A percentile compares a stretch with the other conserved stretches of the same genome.
Conservation (phyloP, 768 basidiomycete species). For the Tricholoma saponaceum region DNA sequence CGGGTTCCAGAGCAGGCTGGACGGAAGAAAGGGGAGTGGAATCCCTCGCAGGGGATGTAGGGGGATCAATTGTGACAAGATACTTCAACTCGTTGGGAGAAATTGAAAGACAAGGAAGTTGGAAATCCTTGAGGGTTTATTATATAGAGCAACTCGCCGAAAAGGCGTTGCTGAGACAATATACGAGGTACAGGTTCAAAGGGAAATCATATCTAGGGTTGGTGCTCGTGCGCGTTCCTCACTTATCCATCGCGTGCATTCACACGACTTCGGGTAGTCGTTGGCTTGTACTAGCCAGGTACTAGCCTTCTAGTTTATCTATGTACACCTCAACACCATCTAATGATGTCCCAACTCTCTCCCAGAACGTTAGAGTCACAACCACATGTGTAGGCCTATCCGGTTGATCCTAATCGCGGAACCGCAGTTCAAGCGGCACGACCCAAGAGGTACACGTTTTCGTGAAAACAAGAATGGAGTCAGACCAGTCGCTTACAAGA, state of each 20-base stretch:
- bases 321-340: neutral
- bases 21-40: conserved; percentile 39
- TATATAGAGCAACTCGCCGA: conserved; percentile 11
- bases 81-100: conserved; percentile 8
- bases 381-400: neutral
- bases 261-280: neutral
- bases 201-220: neutral
- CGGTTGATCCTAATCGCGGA: conserved; percentile 2
- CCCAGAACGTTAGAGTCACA: neutral
- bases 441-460: conserved; percentile 5
- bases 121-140: conserved; percentile 9
- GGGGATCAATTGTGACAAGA: conserved; percentile 63
- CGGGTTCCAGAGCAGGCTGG: conserved; percentile 45
- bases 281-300: neutral
- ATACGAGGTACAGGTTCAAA: conserved; percentile 16
- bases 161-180: conserved; percentile 18
- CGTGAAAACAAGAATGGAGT: neutral
- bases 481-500: neutral
- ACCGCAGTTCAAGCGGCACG: neutral
- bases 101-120: conserved; percentile 6
- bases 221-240: conserved; percentile 4
- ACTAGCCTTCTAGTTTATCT: neutral
- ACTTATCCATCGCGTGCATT: neutral
- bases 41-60: conserved; percentile 57
- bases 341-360: too few species aligned